A percentile compares a stretch with the other conserved stretches of the same genome.
phyloP scores from a whole-genome alignment of 441 rosid genomes.

The Populus tomentosa region DNA sequence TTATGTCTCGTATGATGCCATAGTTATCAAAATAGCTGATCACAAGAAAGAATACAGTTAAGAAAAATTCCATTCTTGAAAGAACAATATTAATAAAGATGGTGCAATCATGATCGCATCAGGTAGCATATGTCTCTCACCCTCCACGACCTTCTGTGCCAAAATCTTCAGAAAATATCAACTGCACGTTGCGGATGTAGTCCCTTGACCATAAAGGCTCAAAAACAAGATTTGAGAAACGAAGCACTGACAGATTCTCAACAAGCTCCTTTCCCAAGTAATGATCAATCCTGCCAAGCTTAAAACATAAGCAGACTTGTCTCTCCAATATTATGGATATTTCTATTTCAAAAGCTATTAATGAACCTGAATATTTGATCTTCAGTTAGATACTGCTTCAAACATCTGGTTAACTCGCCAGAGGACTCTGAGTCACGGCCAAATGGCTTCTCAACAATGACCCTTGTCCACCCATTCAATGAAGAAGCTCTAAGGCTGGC shows the following conservation, averaged over 20 bases:
- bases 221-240: slow-evolving; percentile 87
- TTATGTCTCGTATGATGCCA: slow-evolving; percentile 90
- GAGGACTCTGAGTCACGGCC: slow-evolving; percentile 88
- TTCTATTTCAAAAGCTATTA: not conserved
- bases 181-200: slow-evolving; percentile 83
- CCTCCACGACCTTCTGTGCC: slow-evolving; percentile 94
- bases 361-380: slow-evolving; percentile 88
- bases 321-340: not conserved
- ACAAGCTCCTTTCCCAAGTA: slow-evolving; percentile 94
- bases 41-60: slow-evolving; percentile 1
- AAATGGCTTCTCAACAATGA: slow-evolving; percentile 91
- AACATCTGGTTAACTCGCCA: slow-evolving; percentile 61
- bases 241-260: slow-evolving; percentile 86
- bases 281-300: slow-evolving; percentile 67
- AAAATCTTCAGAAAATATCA: slow-evolving; percentile 91
- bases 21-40: slow-evolving; percentile 81
- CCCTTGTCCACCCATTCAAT: slow-evolving; percentile 75
- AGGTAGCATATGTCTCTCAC: slow-evolving; percentile 33
- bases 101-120: not conserved
- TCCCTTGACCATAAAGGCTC: slow-evolving; percentile 91
- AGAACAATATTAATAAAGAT: not conserved
- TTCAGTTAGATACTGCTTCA: slow-evolving; percentile 72
- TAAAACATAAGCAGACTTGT: slow-evolving; percentile 2
- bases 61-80: slow-evolving; percentile 4
- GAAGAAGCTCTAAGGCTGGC: slow-evolving; percentile 73